Percentiles rank a stretch among this genome's conserved stretches.
These are phyloP conservation scores for Aphanoascus verrucosus DNA, from an alignment of 2,329 filamentous ascomycete genomes.

Conservation along the genomic window DNA sequence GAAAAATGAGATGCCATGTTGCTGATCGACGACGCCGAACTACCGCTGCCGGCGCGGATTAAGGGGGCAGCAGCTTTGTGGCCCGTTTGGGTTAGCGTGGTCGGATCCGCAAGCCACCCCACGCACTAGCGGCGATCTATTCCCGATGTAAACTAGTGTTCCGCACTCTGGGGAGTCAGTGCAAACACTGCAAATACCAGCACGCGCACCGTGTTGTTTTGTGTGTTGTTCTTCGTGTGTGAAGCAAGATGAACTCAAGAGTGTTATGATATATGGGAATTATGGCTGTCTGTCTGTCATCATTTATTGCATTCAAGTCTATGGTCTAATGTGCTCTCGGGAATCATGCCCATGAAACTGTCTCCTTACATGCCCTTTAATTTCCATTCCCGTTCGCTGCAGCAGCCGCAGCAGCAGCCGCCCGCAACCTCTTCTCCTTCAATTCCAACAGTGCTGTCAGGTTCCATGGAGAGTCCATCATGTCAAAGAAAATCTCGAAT, in stretches of 20 bases:
- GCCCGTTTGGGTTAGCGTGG: constrained; percentile 4
- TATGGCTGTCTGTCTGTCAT: not conserved
- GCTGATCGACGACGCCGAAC: constrained; percentile 1
- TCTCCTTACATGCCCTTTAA: not conserved
- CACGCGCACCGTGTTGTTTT: not conserved
- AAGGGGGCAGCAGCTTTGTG: constrained; percentile 4
- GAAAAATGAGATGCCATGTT: constrained; percentile 4
- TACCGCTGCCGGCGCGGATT: not conserved
- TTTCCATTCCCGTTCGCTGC: constrained; percentile 2
- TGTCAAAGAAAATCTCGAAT: constrained; percentile 15
- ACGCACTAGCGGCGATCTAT: constrained; percentile 4
- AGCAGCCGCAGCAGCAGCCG: constrained; percentile 3
- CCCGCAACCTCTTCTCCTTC: constrained; percentile 14
- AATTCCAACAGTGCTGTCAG: constrained; percentile 14
- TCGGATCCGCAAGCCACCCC: constrained; percentile 4
- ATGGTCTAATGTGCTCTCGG: not conserved
- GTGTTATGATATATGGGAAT: too few relatives aligned
- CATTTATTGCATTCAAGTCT: not conserved
- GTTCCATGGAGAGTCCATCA: constrained; percentile 16
- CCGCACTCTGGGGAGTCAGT: constrained; percentile 1
- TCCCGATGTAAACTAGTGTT: not conserved
- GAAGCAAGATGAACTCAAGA: too few relatives aligned
- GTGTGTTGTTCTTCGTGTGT: not conserved
- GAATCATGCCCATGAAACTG: not conserved
- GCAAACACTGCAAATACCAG: constrained; percentile 3